Evolutionary conservation across 805 yeast species (phyloP), one percentile per base, ranked within the genome.

Genomic region (Cyberlindnera veronae): DNA sequence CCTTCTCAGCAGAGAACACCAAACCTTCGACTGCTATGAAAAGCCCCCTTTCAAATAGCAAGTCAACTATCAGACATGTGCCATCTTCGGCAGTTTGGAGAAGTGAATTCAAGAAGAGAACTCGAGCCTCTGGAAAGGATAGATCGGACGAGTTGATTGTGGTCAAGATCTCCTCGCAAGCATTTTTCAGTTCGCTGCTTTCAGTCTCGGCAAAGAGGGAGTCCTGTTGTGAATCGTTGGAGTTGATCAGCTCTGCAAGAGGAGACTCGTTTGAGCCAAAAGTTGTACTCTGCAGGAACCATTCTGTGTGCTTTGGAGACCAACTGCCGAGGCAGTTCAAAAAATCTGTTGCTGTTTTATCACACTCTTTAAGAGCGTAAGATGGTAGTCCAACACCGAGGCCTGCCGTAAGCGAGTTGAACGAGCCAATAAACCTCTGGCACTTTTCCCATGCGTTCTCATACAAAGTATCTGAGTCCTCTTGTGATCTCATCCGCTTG

Each of bases 51-150:
- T 66, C 62, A 77, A 81, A 71, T 9, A 48, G 35, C 6, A 64
- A 62, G 23, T 68, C 67, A 5, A 61, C 49, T 1, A 76, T 44
- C 0, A 63, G 53, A 34, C 72, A 65, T 5, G 15, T 17, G 1
- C 39, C 39, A 14, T 49, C 50, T 4, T 34, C 32, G 7, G 38
- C 13, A 4, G 19, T 19, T 2, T 55, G 36, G 3, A 66, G 40
- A 4, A 66, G 36, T 2, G 26, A 29, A 6, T 53, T 22, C 3
- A 72, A 32, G 3, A 72, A 42, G 14, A 48, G 41, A n/a, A 58
- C 45, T 27, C 76, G 51, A 0, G 62, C 62, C 27, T 68, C 68
- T 29, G 66, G 68, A 28, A 64, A 62, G 39, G 71, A 74, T 15
- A 48, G 48, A 2, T 42, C 41, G 1, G 51, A 48, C 0, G 43